Evolutionary conservation across 2,329 filamentous ascomycete species (phyloP), one percentile per base, ranked within the genome.

Genomic region (Calonectria pteridis): DNA sequence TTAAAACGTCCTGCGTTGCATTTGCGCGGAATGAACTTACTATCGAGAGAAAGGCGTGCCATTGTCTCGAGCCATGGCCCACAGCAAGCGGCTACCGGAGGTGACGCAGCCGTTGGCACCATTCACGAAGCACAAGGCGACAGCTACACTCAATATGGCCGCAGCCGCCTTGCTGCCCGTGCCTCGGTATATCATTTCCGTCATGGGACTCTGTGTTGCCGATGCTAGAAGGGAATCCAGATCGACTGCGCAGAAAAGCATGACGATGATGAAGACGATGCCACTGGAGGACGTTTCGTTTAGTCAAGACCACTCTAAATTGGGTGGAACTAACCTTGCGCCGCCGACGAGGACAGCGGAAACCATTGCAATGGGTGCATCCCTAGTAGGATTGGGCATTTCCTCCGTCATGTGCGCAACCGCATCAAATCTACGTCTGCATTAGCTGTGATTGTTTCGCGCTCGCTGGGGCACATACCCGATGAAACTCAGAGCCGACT

Each of bases 391-490:
- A 7, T 77, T 76, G 5, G 85, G 86, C 84, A 88, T 87, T 76
- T 88, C 87, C 75, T 88, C 86, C 6, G 84, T 85, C 82, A 88
- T 84, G 71, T 88, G 86, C 33, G 86, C 81, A 6, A 85, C 84
- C 3, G 84, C 86, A 77, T 88, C 87, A 75, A 86, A 88, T 14
- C 85, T 78, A 7, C 20, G 11, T 1, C 13, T 1, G 28, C 0
- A 43, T 76, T 16, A 77, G 58, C 3, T 2, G 11, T 0, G 1
- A 5, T 28, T 7, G n/a, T 51, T n/a, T 18, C 2, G 33, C 23
- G 20, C 16, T 7, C 2, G 0, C 2, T 11, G 16, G 0, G 0
- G 7, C 0, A 50, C 73, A n/a, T 7, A 78, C 76, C 76, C 86
- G 29, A 82, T 83, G 46, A 84, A 80, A 63, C 80, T 81, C 1